phyloP scores from a whole-genome alignment of 208 protist genomes.

The Leishmania tarentolae region DNA sequence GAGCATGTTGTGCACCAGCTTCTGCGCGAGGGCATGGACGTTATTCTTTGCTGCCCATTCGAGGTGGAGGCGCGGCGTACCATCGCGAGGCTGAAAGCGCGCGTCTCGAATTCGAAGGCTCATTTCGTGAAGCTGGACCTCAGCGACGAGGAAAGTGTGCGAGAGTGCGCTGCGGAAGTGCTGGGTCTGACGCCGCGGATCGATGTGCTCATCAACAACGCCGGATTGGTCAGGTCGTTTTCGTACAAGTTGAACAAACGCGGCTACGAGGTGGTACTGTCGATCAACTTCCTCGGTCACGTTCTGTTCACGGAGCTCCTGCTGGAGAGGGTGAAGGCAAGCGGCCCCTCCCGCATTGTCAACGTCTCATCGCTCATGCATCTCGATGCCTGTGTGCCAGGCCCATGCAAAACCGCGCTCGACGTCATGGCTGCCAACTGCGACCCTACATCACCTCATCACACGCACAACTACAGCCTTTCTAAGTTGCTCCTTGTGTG shows the following conservation, averaged over 20 bases:
- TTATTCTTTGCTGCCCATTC: conserved; percentile 53
- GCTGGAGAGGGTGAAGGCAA: conserved; percentile 32
- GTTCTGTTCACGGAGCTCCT: conserved; percentile 51
- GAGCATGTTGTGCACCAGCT: conserved; percentile 44
- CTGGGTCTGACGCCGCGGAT: conserved; percentile 38
- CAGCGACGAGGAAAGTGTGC: conserved; percentile 43
- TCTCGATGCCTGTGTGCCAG: conserved; percentile 42
- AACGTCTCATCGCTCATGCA: conserved; percentile 59
- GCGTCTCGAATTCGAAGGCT: conserved; percentile 3
- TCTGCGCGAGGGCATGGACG: conserved; percentile 31
- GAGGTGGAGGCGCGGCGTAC: conserved; percentile 32
- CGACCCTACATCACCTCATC: conserved; percentile 26
- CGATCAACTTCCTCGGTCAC: conserved; percentile 59
- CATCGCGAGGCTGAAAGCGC: conserved; percentile 19
- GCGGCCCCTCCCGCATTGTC: conserved; percentile 45
- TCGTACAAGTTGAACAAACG: conserved; percentile 31
- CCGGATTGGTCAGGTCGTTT: conserved; percentile 32
- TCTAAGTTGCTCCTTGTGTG: conserved; percentile 59
- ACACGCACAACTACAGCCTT: conserved; percentile 54
- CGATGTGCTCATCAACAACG: conserved; percentile 65
- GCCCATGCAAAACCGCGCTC: conserved; percentile 32
- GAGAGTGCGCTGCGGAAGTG: conserved; percentile 27
- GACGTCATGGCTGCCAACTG: conserved; percentile 45
- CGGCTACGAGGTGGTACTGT: conserved; percentile 54
- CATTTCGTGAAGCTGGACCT: conserved; percentile 44